Evolutionary conservation across 257 asterid species (phyloP).

Genomic region (Primulina huaijiensis): DNA sequence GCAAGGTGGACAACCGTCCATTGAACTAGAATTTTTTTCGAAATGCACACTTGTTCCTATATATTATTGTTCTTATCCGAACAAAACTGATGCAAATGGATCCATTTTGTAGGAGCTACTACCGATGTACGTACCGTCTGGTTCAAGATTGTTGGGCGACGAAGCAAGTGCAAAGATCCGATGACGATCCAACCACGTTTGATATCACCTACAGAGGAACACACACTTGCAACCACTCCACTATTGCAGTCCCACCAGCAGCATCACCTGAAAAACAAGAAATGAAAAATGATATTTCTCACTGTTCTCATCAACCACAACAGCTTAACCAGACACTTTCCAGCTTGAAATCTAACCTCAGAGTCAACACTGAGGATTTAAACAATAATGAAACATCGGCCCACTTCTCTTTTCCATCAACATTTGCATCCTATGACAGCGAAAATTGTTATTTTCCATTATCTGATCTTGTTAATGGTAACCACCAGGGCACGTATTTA

Average conservation of each 20-base stretch:
- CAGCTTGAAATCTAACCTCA: slow-evolving; percentile 51
- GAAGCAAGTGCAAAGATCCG: slow-evolving; percentile 92
- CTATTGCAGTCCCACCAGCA: slow-evolving; percentile 34
- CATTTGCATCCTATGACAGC: slow-evolving; percentile 33
- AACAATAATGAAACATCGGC: slow-evolving; percentile 31
- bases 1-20: no score
- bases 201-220: slow-evolving; percentile 79
- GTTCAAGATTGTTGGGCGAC: slow-evolving; percentile 81
- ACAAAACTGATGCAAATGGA: slow-evolving; percentile 17
- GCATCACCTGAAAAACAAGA: slow-evolving; percentile 47
- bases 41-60: background rate
- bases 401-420: slow-evolving; percentile 62
- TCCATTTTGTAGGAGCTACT: slow-evolving; percentile 71
- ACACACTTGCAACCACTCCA: slow-evolving; percentile 52
- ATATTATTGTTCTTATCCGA: background rate
- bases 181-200: slow-evolving; percentile 66
- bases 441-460: slow-evolving; percentile 40
- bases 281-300: slow-evolving; percentile 27
- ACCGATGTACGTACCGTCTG: slow-evolving; percentile 73
- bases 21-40: no score
- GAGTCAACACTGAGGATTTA: slow-evolving; percentile 51
- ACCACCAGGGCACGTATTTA: slow-evolving; percentile 33
- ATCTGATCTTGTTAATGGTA: slow-evolving; percentile 43
- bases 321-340: slow-evolving; percentile 45
- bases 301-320: slow-evolving; percentile 17